Evolutionary conservation across 805 yeast species (phyloP).

Genomic region (Ogataea methylovora): DNA sequence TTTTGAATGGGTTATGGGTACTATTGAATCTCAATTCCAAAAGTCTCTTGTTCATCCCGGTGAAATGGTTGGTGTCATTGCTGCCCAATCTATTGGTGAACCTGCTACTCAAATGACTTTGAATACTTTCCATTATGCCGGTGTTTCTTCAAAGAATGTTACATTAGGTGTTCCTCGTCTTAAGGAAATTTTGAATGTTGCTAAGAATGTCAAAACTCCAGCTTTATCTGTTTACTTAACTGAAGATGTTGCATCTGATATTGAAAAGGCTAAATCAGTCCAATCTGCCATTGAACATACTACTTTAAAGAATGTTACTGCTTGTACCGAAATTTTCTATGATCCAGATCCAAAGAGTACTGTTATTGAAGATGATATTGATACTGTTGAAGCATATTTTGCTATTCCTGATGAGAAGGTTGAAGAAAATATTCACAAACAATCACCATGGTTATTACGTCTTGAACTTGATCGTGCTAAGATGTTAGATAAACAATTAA

Average conservation of each 20-base stretch:
- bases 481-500: slow-evolving; percentile 95
- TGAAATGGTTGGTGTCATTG: slow-evolving; percentile 97
- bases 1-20: slow-evolving; percentile 94
- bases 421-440: slow-evolving; percentile 87
- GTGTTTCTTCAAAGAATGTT: slow-evolving; percentile 94
- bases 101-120: slow-evolving; percentile 98
- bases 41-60: slow-evolving; percentile 92
- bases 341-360: slow-evolving; percentile 98
- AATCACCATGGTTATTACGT: slow-evolving; percentile 97
- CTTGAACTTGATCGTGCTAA: slow-evolving; percentile 96
- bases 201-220: slow-evolving; percentile 99
- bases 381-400: slow-evolving; percentile 94
- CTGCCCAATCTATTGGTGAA: slow-evolving; percentile 97
- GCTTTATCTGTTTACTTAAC: slow-evolving; percentile 90
- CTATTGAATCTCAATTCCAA: slow-evolving; percentile 88
- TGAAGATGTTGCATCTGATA: slow-evolving; percentile 74
- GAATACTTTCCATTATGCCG: slow-evolving; percentile 96
- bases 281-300: slow-evolving; percentile 98
- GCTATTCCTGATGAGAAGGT: slow-evolving; percentile 97
- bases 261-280: slow-evolving; percentile 88
- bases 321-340: slow-evolving; percentile 94
- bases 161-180: slow-evolving; percentile 97
- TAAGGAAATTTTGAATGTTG: slow-evolving; percentile 96
- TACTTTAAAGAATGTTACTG: slow-evolving; percentile 86
- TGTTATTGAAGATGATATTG: slow-evolving; percentile 94